Conservation (phyloP, 2,329 filamentous ascomycete species). For the Neopestalotiopsis rosae region DNA sequence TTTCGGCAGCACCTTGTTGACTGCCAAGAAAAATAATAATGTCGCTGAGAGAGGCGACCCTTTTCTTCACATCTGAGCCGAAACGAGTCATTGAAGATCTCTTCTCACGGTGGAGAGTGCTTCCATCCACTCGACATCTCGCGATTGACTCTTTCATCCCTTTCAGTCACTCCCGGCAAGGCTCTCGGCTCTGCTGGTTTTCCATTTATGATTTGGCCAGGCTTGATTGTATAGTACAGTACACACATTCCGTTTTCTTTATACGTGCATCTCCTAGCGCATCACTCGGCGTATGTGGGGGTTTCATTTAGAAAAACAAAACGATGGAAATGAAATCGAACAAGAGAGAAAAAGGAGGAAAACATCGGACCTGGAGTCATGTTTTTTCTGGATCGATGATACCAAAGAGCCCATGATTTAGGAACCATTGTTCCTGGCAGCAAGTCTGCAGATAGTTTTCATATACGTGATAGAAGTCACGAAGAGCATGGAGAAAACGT, state of each 20-base stretch:
- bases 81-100: not conserved
- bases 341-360: not conserved
- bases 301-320: not conserved
- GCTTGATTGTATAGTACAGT: slow-evolving; percentile 17
- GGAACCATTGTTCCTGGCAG: not conserved
- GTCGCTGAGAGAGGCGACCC: not conserved
- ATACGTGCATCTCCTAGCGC: slow-evolving; percentile 1
- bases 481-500: not conserved
- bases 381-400: slow-evolving; percentile 10
- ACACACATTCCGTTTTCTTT: not conserved
- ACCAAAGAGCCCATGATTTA: not conserved
- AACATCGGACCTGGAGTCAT: slow-evolving; percentile 16
- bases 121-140: not conserved
- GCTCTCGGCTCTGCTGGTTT: not conserved
- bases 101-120: no score
- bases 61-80: slow-evolving; percentile 6
- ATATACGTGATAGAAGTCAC: not conserved
- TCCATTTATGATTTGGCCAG: not conserved
- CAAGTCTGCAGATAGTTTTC: not conserved
- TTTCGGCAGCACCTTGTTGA: not conserved
- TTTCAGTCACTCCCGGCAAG: not conserved
- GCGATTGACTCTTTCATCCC: not conserved
- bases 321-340: slow-evolving; percentile 11
- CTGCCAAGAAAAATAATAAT: not conserved
- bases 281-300: slow-evolving; percentile 9